Conservation (phyloP, 1,284 basidiomycete species). For the Sanguinoderma infundibulare region DNA sequence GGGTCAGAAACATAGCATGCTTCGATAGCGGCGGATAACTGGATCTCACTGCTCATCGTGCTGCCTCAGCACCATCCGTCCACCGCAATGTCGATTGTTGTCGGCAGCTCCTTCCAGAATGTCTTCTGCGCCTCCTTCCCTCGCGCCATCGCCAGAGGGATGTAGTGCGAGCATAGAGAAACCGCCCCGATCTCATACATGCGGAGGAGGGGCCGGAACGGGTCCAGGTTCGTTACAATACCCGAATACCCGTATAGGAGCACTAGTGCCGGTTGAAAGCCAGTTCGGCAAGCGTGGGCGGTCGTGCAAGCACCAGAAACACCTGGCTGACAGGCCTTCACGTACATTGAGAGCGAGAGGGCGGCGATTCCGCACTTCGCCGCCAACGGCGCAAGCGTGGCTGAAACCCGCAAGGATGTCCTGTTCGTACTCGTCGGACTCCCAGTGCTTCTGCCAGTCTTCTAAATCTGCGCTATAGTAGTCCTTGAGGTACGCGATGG, state of each 20-base stretch:
- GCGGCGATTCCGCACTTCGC: not conserved
- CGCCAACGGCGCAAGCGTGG: slow-evolving; percentile 3
- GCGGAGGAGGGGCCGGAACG: too few species aligned
- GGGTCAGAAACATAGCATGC: too few species aligned
- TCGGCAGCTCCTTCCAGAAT: not conserved
- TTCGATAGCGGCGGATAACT: too few species aligned
- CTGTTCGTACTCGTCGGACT: not conserved
- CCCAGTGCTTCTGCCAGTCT: not conserved
- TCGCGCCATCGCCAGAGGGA: not conserved
- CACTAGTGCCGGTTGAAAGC: not conserved
- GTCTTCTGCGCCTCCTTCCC: not conserved
- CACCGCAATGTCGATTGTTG: not conserved
- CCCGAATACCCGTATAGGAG: not conserved
- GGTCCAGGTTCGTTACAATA: not conserved
- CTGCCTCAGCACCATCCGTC: not conserved
- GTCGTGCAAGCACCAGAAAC: not conserved
- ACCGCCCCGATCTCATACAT: not conserved
- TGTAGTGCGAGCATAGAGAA: not conserved
- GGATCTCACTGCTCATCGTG: too few species aligned
- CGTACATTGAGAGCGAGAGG: not conserved
- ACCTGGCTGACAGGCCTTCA: too few species aligned
- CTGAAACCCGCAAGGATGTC: not conserved
- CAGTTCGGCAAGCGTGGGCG: not conserved
- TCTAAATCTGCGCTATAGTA: not conserved
- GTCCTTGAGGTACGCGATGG: not conserved